Evolutionary conservation across 2,329 filamentous ascomycete genomes (phyloP), one percentile per base, ranked within the genome.

Genomic region (Furcasterigmium sp.): DNA sequence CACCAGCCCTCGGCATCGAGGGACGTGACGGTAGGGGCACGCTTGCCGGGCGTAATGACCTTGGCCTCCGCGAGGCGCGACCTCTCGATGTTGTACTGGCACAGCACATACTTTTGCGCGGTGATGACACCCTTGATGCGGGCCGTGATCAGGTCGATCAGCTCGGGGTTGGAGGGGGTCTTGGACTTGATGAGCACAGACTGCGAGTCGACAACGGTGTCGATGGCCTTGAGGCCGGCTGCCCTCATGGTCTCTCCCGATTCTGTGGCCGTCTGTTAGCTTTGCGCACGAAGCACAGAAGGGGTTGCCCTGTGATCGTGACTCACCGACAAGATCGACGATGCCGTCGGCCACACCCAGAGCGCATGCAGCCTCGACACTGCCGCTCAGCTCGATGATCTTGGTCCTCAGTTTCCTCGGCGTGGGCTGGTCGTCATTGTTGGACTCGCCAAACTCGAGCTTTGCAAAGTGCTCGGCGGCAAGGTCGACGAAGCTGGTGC

Each of bases 241-340:
- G 91, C 93, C 58, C 87, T 86, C 93, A 98, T 98, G 1, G 93
- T 98, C 68, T 97, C 91, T 44, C 93, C 93, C 17, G 93, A 97
- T 73, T 98, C 91, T 93, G 54, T n/a, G n/a, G n/a, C n/a, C n/a
- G n/a, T n/a, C n/a, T n/a, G n/a, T n/a, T n/a, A n/a, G n/a, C n/a
- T n/a, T n/a, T n/a, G n/a, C n/a, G 2, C 17, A 9, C 15, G 20
- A 3, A 39, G 45, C 23, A 43, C n/a, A n/a, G n/a, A 14, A 21
- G 21, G 10, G 17, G 19, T 20, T 5, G n/a, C n/a, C n/a, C n/a
- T 20, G 13, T 21, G 8, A 13, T 18, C 10, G 37, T 28, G 37
- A 79, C 86, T 62, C 67, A 93, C 89, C 90, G 60, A 98, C 93
- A 45, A 98, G 82, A 69, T 98, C 93, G 37, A 98, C 90, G 62